Base-by-base conservation (phyloP, 306 rosid species). In the Calophaca sinica region DNA sequence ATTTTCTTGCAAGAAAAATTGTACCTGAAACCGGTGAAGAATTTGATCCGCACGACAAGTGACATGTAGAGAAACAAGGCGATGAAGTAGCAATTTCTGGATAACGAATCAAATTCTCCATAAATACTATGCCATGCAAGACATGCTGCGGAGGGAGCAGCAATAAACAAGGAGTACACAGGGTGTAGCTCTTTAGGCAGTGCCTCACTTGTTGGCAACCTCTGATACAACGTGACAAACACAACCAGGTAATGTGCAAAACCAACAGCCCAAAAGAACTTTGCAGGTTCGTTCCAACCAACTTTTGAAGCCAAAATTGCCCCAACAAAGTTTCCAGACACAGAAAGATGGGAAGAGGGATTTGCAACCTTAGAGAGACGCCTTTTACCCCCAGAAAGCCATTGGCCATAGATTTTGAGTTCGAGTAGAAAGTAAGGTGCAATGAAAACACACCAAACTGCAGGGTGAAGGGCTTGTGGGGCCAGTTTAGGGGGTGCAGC, bases 371-470 rank as follows among this genome's bases (percentile, higher is more conserved):
- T 90, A 72, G 90, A 88, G 0, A 90, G 87, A 1, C 94, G 87
- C 32, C 98, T 84, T 58, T 93, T 93, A 0, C 98, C 94, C 0
- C 98, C 98, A 2, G 98, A 93, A 49, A 93, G 88, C 94, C 98
- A 93, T 58, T 93, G 98, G 0, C 96, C 94, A 55, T 90, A 88
- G 72, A 93, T 90, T 81, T 90, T 93, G 36, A 93, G 91, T 74
- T 90, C 98, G 2, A 93, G 90, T 7, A 87, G 39, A 66, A 93
- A 89, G 61, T 93, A 93, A 6, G 96, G 96, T 20, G 58, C 88
- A 84, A 87, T 90, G 87, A 89, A 90, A 70, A 58, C 62, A 75
- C 88, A 87, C 92, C 88, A 93, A 52, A 89, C 63, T 14, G 87
- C 89, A 2, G 98, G 98, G 72, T 89, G 91, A 51, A 93, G 89